Evolutionary conservation across 306 rosid species (phyloP).

Genomic region (Quercus variabilis): DNA sequence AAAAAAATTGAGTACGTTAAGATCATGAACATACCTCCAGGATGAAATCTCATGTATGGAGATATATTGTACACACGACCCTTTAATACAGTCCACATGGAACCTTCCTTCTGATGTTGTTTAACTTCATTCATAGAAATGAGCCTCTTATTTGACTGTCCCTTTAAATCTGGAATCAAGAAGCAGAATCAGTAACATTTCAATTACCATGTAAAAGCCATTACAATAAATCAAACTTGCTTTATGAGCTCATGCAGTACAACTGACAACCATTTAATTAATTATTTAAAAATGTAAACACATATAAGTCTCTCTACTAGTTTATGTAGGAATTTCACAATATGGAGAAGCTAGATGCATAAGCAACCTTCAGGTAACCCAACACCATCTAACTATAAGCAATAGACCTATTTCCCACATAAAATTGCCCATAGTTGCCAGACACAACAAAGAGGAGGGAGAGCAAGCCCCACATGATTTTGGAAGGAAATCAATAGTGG

Average conservation of each 20-base stretch:
- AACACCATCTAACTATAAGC: neutral
- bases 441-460: neutral
- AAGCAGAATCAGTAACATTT: slow-evolving; percentile 8
- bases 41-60: slow-evolving; percentile 91
- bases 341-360: neutral
- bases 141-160: slow-evolving; percentile 83
- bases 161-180: slow-evolving; percentile 62
- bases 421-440: neutral
- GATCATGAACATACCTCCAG: slow-evolving; percentile 68
- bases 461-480: neutral
- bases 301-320: neutral
- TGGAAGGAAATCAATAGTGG: neutral
- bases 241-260: neutral
- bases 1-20: neutral
- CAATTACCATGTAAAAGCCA: slow-evolving; percentile 1
- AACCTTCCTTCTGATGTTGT: slow-evolving; percentile 67
- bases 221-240: neutral
- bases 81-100: slow-evolving; percentile 95
- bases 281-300: neutral
- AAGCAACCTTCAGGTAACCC: neutral
- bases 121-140: slow-evolving; percentile 81
- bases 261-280: neutral
- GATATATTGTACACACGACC: slow-evolving; percentile 86
- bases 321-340: neutral
- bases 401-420: neutral